Percentiles rank a stretch among this genome's conserved stretches.
phyloP scores from a whole-genome alignment of 1,284 basidiomycete genomes.

The Exobasidium rhododendri region DNA sequence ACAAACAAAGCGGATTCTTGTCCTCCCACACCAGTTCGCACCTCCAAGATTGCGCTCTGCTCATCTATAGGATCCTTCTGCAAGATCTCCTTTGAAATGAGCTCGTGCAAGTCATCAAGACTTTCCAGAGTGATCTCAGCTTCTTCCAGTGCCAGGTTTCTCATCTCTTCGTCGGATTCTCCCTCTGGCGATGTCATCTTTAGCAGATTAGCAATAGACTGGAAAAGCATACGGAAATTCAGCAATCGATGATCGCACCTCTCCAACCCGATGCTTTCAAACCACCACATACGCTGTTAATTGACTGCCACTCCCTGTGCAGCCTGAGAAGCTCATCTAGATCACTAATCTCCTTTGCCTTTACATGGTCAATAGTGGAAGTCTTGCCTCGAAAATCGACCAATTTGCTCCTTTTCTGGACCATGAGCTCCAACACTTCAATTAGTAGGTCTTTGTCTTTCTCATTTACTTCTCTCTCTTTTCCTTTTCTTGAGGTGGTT shows the following conservation, averaged over 20 bases:
- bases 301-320: not conserved
- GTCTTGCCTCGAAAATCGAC: not conserved
- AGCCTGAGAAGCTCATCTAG: not conserved
- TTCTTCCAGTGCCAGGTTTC: conserved; percentile 73
- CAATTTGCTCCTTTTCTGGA: not conserved
- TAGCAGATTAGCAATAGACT: conserved; percentile 5
- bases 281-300: not conserved
- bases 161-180: conserved; percentile 68
- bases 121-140: conserved; percentile 60
- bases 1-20: conserved; percentile 82
- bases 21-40: conserved; percentile 90
- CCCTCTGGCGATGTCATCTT: not conserved
- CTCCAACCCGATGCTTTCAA: too few species aligned
- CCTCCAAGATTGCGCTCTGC: conserved; percentile 69
- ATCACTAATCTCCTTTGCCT: not conserved
- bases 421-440: not conserved
- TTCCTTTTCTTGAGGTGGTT: not conserved
- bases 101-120: conserved; percentile 60
- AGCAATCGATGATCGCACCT: too few species aligned
- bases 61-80: conserved; percentile 64
- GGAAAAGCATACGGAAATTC: conserved; percentile 6
- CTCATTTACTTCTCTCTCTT: not conserved
- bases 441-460: not conserved
- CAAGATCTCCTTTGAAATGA: conserved; percentile 70
- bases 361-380: not conserved